Evolutionary conservation across 495 filamentous ascomycete genomes (phyloP).

Genomic region (Xylona heveae): DNA sequence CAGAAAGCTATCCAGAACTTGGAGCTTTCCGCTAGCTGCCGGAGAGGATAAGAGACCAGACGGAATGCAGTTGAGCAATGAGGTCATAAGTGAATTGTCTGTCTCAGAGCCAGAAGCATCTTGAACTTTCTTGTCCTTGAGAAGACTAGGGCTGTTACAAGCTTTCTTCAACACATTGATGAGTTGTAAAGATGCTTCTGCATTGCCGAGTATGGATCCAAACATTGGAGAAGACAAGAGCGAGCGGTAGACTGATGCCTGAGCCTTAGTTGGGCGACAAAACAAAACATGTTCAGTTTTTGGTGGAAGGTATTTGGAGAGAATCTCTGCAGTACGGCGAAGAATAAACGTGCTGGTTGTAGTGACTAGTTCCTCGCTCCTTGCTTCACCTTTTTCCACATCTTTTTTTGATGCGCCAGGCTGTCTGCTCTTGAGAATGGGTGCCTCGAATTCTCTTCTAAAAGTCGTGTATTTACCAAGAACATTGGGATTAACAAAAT

Average conservation of each 20-base stretch:
- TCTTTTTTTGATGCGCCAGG: slow-evolving; percentile 45
- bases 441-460: slow-evolving; percentile 48
- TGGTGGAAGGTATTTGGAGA: slow-evolving; percentile 50
- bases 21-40: slow-evolving; percentile 41
- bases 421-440: slow-evolving; percentile 52
- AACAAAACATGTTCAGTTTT: slow-evolving; percentile 66
- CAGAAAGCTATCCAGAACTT: slow-evolving; percentile 48
- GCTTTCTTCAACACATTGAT: slow-evolving; percentile 68
- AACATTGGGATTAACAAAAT: slow-evolving; percentile 60
- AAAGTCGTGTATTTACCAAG: slow-evolving; percentile 48
- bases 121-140: slow-evolving; percentile 24
- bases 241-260: slow-evolving; percentile 44
- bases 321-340: slow-evolving; percentile 51
- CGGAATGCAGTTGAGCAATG: no score
- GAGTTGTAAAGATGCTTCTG: slow-evolving; percentile 49
- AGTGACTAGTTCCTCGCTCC: slow-evolving; percentile 43
- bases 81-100: slow-evolving; percentile 28
- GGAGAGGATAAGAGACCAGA: slow-evolving; percentile 29
- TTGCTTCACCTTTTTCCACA: slow-evolving; percentile 49
- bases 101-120: slow-evolving; percentile 16
- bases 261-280: slow-evolving; percentile 47
- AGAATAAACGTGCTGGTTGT: slow-evolving; percentile 57
- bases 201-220: slow-evolving; percentile 37
- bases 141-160: slow-evolving; percentile 55
- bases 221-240: slow-evolving; percentile 53